phyloP scores from a whole-genome alignment of 768 basidiomycete species.

The Naematelia aurantialba region DNA sequence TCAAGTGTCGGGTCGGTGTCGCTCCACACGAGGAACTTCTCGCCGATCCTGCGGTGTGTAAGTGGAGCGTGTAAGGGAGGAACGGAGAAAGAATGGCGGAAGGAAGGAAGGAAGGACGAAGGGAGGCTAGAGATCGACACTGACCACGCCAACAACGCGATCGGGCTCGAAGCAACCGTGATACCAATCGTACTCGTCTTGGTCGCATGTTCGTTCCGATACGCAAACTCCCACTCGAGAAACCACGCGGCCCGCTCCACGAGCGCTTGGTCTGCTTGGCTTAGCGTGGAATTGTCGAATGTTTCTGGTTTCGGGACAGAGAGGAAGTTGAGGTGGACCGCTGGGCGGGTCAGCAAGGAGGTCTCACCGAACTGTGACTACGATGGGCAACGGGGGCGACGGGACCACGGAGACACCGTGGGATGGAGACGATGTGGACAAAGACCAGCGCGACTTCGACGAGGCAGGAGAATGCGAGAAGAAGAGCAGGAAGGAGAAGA shows the following conservation, averaged over 20 bases:
- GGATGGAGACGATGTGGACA: no score
- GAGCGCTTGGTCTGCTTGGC: constrained; percentile 1
- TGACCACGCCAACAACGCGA: constrained; percentile 23
- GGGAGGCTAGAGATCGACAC: no score
- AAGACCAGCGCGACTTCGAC: no score
- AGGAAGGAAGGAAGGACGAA: no score
- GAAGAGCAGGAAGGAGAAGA: no score
- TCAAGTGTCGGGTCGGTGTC: constrained; percentile 29
- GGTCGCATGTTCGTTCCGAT: constrained; percentile 15
- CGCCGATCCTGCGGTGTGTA: constrained; percentile 44
- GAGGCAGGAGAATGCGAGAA: no score
- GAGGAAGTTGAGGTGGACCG: constrained; percentile 18
- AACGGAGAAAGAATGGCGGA: no score
- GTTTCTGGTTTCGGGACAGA: neutral
- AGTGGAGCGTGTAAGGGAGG: no score
- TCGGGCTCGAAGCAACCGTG: constrained; percentile 9
- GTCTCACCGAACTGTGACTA: neutral
- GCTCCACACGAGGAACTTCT: constrained; percentile 47
- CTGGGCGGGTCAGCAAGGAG: constrained; percentile 1
- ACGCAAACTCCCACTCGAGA: constrained; percentile 12
- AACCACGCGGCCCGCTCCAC: constrained; percentile 9
- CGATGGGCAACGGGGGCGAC: neutral
- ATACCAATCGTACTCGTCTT: constrained; percentile 19
- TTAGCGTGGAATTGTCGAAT: constrained; percentile 6
- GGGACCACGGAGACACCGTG: neutral